Evolutionary conservation across 352 stramenopile species (phyloP).

Genomic region (Globisporangium megalacanthum): DNA sequence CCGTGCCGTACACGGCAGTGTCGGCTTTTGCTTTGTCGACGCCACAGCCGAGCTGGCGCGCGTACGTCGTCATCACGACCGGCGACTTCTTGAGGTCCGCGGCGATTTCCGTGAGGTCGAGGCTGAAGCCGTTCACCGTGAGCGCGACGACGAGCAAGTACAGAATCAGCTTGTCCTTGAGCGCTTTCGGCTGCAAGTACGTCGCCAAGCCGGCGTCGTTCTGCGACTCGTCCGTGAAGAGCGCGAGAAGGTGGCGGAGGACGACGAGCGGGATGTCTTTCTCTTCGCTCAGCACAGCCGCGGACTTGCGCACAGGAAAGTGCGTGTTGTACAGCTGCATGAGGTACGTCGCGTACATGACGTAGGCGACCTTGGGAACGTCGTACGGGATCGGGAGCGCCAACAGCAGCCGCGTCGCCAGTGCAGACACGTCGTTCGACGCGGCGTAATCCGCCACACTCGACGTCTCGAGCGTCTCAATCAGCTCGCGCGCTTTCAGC

Average conservation of each 20-base stretch:
- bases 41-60: slow-evolving; percentile 61
- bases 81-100: slow-evolving; percentile 62
- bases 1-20: slow-evolving; percentile 35
- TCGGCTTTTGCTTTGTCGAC: slow-evolving; percentile 73
- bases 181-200: slow-evolving; percentile 70
- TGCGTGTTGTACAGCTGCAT: slow-evolving; percentile 56
- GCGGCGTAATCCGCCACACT: slow-evolving; percentile 51
- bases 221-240: slow-evolving; percentile 69
- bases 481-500: slow-evolving; percentile 71
- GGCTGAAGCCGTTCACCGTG: slow-evolving; percentile 65
- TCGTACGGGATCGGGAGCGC: slow-evolving; percentile 66
- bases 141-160: slow-evolving; percentile 73
- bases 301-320: slow-evolving; percentile 62
- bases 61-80: slow-evolving; percentile 51
- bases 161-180: slow-evolving; percentile 79
- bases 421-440: slow-evolving; percentile 34
- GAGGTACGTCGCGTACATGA: slow-evolving; percentile 74
- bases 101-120: slow-evolving; percentile 67
- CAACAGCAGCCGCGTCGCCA: slow-evolving; percentile 61
- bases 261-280: slow-evolving; percentile 72
- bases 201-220: slow-evolving; percentile 42
- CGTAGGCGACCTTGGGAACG: slow-evolving; percentile 54
- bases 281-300: slow-evolving; percentile 65
- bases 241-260: slow-evolving; percentile 53
- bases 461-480: slow-evolving; percentile 49